These are phyloP conservation scores for Fomitopsis schrenkii DNA, from an alignment of 1,284 basidiomycete species.

Conservation along the genomic window DNA sequence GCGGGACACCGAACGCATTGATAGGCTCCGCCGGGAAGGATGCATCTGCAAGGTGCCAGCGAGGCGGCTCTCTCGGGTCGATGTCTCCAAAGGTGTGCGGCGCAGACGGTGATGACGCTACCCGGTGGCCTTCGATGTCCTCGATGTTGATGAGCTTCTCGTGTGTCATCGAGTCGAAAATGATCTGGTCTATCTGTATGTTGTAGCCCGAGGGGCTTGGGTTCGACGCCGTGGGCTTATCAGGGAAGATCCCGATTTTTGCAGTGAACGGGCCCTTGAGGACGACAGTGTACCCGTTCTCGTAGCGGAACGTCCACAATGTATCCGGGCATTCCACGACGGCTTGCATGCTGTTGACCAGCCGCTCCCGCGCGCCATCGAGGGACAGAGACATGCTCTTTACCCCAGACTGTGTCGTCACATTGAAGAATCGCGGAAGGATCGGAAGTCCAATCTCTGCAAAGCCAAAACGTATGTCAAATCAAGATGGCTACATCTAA, in stretches of 20 bases:
- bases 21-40: constrained; percentile 72
- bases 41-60: constrained; percentile 52
- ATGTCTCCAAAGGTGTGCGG: constrained; percentile 44
- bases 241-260: constrained; percentile 45
- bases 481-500: not conserved
- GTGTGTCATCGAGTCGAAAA: constrained; percentile 64
- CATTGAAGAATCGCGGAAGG: constrained; percentile 77
- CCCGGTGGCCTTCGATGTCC: constrained; percentile 45
- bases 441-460: constrained; percentile 73
- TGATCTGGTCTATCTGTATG: constrained; percentile 64
- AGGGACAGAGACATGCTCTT: constrained; percentile 70
- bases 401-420: constrained; percentile 76
- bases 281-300: constrained; percentile 69
- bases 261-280: constrained; percentile 67
- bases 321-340: constrained; percentile 66
- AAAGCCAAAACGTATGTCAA: not conserved
- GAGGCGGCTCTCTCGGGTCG: constrained; percentile 48
- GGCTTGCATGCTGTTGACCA: constrained; percentile 36
- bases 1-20: constrained; percentile 80
- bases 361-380: constrained; percentile 66
- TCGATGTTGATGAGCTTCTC: constrained; percentile 68
- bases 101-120: constrained; percentile 38
- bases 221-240: constrained; percentile 14
- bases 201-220: constrained; percentile 11
- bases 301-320: constrained; percentile 73